Percentiles rank a stretch among this genome's conserved stretches.
phyloP scores from a whole-genome alignment of 371 early-diverging fungal genomes.

The Lichtheimia ornata region DNA sequence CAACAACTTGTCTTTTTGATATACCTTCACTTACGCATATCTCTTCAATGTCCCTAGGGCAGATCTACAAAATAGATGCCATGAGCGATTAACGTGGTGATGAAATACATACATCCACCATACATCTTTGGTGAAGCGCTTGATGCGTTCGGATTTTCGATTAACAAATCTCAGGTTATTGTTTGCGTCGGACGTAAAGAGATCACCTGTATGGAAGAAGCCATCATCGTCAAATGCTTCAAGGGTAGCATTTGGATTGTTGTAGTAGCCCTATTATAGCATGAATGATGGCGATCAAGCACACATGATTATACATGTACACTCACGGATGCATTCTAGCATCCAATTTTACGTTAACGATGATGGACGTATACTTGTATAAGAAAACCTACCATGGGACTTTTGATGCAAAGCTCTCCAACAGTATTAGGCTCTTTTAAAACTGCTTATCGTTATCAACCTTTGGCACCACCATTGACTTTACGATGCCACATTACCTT shows the following conservation, averaged over 20 bases:
- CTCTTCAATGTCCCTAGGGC: not conserved
- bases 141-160: not conserved
- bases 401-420: not conserved
- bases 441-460: not conserved
- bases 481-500: not conserved
- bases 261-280: not conserved
- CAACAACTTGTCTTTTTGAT: not conserved
- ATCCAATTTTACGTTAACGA: too few species aligned
- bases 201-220: conserved; percentile 10
- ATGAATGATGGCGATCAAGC: too few species aligned
- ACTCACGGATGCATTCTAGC: not conserved
- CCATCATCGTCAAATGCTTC: not conserved
- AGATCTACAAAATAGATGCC: not conserved
- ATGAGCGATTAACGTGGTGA: not conserved
- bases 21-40: not conserved
- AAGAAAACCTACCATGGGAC: not conserved
- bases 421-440: not conserved
- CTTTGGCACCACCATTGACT: not conserved
- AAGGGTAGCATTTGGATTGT: not conserved
- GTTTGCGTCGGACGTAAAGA: not conserved
- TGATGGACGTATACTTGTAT: too few species aligned
- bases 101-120: not conserved
- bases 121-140: not conserved
- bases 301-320: not conserved
- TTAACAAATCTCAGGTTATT: not conserved